Evolutionary conservation across 345 rosid species (phyloP), one percentile per base, ranked within the genome.

Genomic region (Eucalyptus globulus): DNA sequence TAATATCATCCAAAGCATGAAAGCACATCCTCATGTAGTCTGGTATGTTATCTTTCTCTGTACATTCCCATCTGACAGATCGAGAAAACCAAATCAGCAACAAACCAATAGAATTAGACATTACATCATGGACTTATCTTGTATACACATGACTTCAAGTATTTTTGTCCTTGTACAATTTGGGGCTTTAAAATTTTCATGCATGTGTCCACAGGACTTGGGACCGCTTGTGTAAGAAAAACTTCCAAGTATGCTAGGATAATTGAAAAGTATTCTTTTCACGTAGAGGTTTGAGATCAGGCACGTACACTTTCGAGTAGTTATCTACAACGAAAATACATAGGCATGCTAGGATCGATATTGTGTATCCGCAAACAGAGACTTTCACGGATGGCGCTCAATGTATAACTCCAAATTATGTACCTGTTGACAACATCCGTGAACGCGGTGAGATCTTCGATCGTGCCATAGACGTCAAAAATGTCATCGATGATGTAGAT

Each of bases 11-110:
- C 6, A 92, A 87, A 9, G 91, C 93, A 5, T 91, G 56, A 86
- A 92, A 92, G 60, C 93, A 89, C 51, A 89, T 31, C 86, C 92
- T 91, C 94, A 92, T 90, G 50, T 87, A 92, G 17, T 89, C 86
- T 2, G 95, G 95, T 49, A 93, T 89, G 81, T 72, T 72, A 1
- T 72, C 81, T 56, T 88, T n/a, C 9, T 89, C 88, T 22, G 67
- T 37, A 6, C 89, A 83, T 34, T 93, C 94, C 92, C 94, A 91
- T 49, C 94, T 91, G 89, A 88, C 45, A 37, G 45, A 34, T 19
- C 14, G 37, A 67, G 80, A 31, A 31, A 17, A 31, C 34, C 43
- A 67, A n/a, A 17, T 69, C 80, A 17, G 43, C 13, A 34, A 34
- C 44, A 69, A 19, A 37, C 45, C 26, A 10, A 72, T 17, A 72